A percentile compares a stretch with the other conserved stretches of the same genome.
Evolutionary conservation across 2,329 filamentous ascomycete genomes (phyloP).

Genomic region (Colletotrichum abscissum): DNA sequence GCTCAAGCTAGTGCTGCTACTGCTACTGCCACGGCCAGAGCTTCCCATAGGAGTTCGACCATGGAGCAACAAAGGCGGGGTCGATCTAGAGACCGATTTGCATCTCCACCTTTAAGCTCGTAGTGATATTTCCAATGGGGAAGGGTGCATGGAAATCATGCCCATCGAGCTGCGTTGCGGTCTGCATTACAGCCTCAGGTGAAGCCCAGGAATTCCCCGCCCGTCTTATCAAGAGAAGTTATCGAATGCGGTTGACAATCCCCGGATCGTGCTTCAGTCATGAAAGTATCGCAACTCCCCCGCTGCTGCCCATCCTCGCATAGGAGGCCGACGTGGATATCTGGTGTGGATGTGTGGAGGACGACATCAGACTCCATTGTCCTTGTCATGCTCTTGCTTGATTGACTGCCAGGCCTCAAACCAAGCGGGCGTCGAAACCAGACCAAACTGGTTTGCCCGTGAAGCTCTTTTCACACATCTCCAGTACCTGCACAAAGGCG

Average conservation of each 20-base stretch:
- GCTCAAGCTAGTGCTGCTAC: conserved; percentile 7
- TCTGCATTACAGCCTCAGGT: background rate
- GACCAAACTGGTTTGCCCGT: background rate
- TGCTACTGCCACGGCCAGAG: background rate
- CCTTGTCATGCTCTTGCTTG: background rate
- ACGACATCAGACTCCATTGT: background rate
- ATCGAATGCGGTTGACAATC: background rate
- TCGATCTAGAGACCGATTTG: background rate
- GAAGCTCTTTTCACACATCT: background rate
- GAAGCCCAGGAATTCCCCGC: background rate
- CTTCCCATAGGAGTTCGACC: background rate
- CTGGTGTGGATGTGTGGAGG: conserved; percentile 5
- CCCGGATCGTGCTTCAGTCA: background rate
- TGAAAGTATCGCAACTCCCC: background rate
- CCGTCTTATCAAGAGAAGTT: background rate
- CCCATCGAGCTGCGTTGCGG: background rate
- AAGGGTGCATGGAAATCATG: background rate
- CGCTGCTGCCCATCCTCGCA: background rate
- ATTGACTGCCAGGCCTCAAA: background rate
- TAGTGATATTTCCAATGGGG: background rate
- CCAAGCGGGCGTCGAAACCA: background rate
- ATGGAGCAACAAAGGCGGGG: conserved; percentile 3
- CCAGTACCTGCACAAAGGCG: background rate
- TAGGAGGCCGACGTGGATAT: conserved; percentile 10
- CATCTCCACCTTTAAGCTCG: background rate